Percentiles rank a stretch among this genome's conserved stretches.
phyloP scores from a whole-genome alignment of 805 yeast species.

The Yarrowia sp. region DNA sequence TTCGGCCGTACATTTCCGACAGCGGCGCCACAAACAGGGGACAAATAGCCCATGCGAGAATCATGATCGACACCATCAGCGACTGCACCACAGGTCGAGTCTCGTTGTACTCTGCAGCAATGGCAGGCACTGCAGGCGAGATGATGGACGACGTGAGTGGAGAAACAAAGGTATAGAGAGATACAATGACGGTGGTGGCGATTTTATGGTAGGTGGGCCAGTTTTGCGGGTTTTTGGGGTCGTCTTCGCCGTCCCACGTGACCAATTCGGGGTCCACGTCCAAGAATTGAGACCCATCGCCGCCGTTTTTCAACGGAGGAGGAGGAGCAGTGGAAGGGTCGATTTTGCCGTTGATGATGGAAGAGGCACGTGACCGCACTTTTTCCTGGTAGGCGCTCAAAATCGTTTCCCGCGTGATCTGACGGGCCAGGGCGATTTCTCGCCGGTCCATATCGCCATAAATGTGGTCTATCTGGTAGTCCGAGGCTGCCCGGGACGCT shows the following conservation, averaged over 20 bases:
- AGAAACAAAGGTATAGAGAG: conserved; percentile 63
- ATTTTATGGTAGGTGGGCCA: conserved; percentile 58
- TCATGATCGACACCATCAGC: conserved; percentile 66
- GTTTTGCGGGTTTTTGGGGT: conserved; percentile 69
- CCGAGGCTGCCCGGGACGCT: conserved; percentile 22
- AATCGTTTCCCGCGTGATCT: conserved; percentile 55
- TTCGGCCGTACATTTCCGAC: conserved; percentile 70
- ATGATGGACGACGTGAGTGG: conserved; percentile 69
- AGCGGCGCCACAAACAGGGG: conserved; percentile 72
- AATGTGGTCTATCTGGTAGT: conserved; percentile 49
- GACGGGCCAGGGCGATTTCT: conserved; percentile 54
- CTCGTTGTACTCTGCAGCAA: conserved; percentile 56
- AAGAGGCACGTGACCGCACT: conserved; percentile 40
- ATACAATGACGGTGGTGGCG: conserved; percentile 56
- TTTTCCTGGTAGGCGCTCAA: conserved; percentile 50
- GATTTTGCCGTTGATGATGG: conserved; percentile 34
- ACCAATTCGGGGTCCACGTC: conserved; percentile 69
- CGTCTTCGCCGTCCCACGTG: conserved; percentile 70
- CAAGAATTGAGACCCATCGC: conserved; percentile 62
- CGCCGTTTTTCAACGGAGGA: conserved; percentile 41
- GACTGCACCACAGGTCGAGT: conserved; percentile 55
- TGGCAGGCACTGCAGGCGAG: conserved; percentile 64
- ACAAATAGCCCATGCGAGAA: conserved; percentile 73
- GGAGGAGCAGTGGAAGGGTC: conserved; percentile 26
- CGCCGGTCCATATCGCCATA: conserved; percentile 54